phyloP scores from a whole-genome alignment of 2,329 filamentous ascomycete genomes.

The Claviceps paspali region DNA sequence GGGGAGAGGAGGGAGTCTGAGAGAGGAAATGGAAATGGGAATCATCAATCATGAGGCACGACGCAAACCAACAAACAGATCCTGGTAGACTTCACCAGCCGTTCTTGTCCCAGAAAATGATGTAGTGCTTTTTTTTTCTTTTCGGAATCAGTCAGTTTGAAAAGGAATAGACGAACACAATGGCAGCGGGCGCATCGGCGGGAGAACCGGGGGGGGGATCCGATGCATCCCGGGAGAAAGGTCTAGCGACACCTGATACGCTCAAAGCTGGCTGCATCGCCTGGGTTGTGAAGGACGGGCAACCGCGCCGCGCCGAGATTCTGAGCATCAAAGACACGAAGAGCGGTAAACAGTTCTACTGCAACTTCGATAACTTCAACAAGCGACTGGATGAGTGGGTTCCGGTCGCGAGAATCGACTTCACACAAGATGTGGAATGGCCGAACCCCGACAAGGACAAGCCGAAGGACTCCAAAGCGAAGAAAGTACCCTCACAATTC shows the following conservation, averaged over 20 bases:
- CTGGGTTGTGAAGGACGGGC: conserved; percentile 56
- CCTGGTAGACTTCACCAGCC: neutral
- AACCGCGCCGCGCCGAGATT: conserved; percentile 84
- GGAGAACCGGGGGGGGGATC: conserved; percentile 41
- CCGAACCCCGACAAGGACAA: conserved; percentile 77
- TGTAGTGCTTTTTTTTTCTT: too few species aligned
- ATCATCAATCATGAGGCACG: too few species aligned
- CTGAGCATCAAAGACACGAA: conserved; percentile 86
- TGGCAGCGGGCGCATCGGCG: conserved; percentile 34
- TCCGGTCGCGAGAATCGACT: conserved; percentile 64
- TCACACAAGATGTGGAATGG: conserved; percentile 89
- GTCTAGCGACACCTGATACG: conserved; percentile 71
- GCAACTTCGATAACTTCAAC: conserved; percentile 98
- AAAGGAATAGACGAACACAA: conserved; percentile 21
- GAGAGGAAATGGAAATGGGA: too few species aligned
- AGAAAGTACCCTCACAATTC: conserved; percentile 44
- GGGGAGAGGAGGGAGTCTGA: too few species aligned
- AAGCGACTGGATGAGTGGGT: conserved; percentile 83
- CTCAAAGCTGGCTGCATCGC: conserved; percentile 48
- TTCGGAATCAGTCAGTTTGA: neutral
- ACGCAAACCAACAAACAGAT: too few species aligned
- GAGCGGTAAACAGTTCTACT: conserved; percentile 79
- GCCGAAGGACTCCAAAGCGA: conserved; percentile 60
- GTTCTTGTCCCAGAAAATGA: neutral
- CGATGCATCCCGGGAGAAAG: conserved; percentile 49